Conservation (phyloP, 1,284 basidiomycete genomes). For the Coniophora puteana region DNA sequence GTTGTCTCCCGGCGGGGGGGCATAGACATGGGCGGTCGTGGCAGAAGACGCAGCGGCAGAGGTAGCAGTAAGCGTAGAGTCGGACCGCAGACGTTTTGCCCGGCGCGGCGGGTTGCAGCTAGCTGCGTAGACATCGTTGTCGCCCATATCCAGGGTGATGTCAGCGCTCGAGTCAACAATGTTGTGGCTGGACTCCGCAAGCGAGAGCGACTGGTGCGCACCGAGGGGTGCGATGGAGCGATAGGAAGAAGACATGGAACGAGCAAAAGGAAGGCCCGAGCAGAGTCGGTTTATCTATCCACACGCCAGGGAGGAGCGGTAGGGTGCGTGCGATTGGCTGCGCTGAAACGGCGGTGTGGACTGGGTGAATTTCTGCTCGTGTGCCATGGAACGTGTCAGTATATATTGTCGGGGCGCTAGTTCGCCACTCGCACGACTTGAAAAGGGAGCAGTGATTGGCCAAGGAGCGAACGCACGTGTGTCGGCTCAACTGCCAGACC, state of each 20-base stretch:
- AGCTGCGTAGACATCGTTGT: slow-evolving; percentile 38
- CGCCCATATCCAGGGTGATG: background rate
- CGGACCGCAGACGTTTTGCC: slow-evolving; percentile 43
- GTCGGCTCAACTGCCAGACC: no score
- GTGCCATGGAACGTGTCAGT: slow-evolving; percentile 17
- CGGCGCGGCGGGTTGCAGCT: slow-evolving; percentile 56
- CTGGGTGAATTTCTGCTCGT: slow-evolving; percentile 9
- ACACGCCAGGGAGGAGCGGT: slow-evolving; percentile 3
- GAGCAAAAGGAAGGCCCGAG: background rate
- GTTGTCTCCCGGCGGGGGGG: slow-evolving; percentile 12
- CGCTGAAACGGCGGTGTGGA: background rate
- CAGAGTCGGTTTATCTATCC: slow-evolving; percentile 4
- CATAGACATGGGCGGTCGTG: slow-evolving; percentile 3
- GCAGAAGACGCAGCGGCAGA: slow-evolving; percentile 6
- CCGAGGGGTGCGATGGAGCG: slow-evolving; percentile 17
- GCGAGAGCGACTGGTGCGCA: background rate
- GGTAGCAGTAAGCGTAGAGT: slow-evolving; percentile 13
- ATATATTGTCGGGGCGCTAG: slow-evolving; percentile 2
- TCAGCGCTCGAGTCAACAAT: no score
- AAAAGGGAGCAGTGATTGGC: slow-evolving; percentile 6
- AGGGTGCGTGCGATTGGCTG: slow-evolving; percentile 7
- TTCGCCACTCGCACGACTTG: slow-evolving; percentile 8
- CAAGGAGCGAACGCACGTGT: slow-evolving; percentile 13
- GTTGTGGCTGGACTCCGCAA: background rate
- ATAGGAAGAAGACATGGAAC: slow-evolving; percentile 18